These are phyloP conservation scores for Mangifera indica DNA, from an alignment of 345 rosid genomes.

Conservation along the genomic window DNA sequence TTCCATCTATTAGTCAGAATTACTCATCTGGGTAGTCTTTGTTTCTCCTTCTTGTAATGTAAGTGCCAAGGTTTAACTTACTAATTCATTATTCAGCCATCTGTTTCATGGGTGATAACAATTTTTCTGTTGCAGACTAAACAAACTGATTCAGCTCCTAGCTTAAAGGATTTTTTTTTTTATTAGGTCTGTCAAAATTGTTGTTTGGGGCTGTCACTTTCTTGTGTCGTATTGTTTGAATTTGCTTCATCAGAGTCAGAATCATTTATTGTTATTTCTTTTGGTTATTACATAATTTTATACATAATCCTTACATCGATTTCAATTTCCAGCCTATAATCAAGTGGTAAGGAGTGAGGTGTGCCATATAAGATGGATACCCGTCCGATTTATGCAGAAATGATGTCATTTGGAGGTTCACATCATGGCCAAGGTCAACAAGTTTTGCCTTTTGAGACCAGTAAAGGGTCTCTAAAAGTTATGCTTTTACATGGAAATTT, in stretches of 20 bases:
- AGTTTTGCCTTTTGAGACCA: slow-evolving; percentile 52
- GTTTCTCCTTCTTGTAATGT: slow-evolving; percentile 1
- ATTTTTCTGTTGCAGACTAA: too few relatives aligned
- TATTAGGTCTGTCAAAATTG: neutral
- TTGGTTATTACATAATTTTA: neutral
- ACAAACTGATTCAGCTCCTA: too few relatives aligned
- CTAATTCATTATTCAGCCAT: neutral
- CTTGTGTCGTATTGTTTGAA: neutral
- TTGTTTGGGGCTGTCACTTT: neutral
- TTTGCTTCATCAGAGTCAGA: neutral
- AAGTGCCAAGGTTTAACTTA: slow-evolving; percentile 1
- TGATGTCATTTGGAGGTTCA: slow-evolving; percentile 67
- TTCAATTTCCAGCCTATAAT: neutral
- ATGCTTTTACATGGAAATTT: slow-evolving; percentile 75
- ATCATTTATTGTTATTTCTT: neutral
- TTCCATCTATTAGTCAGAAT: neutral
- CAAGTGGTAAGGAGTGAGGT: neutral
- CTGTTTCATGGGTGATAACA: neutral
- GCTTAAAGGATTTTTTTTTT: too few relatives aligned
- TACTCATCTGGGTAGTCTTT: slow-evolving; percentile 6
- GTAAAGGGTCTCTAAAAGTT: slow-evolving; percentile 48
- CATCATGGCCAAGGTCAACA: slow-evolving; percentile 58
- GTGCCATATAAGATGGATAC: slow-evolving; percentile 39
- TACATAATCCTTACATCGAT: neutral
- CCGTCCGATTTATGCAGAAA: slow-evolving; percentile 35